Evolutionary conservation across 345 rosid genomes (phyloP).

Genomic region (Pistacia atlantica): DNA sequence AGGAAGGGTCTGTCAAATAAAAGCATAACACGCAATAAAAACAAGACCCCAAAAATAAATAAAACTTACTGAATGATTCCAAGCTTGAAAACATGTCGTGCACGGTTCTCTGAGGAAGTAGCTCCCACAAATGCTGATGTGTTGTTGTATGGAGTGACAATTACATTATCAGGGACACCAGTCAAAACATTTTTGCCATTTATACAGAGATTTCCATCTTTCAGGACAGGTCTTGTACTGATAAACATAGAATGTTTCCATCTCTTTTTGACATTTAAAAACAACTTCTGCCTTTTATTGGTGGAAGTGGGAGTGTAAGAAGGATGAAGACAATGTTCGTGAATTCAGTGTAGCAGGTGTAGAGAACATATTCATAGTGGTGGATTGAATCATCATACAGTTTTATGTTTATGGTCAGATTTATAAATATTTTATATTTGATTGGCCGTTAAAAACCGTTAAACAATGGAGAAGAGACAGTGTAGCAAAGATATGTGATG

Average conservation of each 20-base stretch:
- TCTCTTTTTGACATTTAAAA: constrained; percentile 14
- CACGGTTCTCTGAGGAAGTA: constrained; percentile 31
- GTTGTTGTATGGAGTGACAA: constrained; percentile 40
- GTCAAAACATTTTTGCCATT: constrained; percentile 35
- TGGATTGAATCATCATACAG: not conserved
- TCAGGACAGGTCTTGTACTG: constrained; percentile 35
- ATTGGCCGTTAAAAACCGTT: constrained; percentile 9
- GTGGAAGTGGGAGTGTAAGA: not conserved
- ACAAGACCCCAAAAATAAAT: not conserved
- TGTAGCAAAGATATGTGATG: not conserved
- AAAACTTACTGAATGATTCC: constrained; percentile 42
- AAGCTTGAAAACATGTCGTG: constrained; percentile 56
- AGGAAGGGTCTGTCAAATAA: not conserved
- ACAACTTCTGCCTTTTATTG: constrained; percentile 15
- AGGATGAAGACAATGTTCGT: not conserved
- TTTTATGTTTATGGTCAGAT: not conserved
- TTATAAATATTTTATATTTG: too few species aligned
- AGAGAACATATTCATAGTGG: constrained; percentile 11
- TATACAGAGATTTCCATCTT: constrained; percentile 41
- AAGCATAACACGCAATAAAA: not conserved
- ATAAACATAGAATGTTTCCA: constrained; percentile 46
- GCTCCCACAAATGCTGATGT: constrained; percentile 53
- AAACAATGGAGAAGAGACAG: not conserved
- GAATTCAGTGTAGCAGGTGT: constrained; percentile 10
- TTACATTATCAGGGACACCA: constrained; percentile 44